A percentile compares a stretch with the other conserved stretches of the same genome.
Evolutionary conservation across 805 yeast species (phyloP).

Genomic region (Diddensiella santjacobensis): DNA sequence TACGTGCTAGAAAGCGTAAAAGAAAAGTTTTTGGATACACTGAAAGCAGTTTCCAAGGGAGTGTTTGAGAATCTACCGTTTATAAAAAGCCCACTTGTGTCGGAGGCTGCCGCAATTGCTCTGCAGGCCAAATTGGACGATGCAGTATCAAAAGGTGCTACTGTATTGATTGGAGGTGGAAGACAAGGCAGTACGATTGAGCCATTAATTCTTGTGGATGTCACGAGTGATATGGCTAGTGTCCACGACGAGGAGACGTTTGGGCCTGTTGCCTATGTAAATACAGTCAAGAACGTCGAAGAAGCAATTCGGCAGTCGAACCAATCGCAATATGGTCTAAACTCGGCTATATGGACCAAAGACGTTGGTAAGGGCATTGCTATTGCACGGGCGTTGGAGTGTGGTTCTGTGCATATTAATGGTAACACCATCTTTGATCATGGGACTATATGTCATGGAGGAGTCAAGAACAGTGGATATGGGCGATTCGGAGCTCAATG

Average conservation of each 20-base stretch:
- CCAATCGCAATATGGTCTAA: conserved; percentile 68
- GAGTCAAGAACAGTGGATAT: conserved; percentile 63
- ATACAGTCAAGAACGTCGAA: conserved; percentile 62
- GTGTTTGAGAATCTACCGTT: conserved; percentile 2
- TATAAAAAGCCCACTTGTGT: conserved; percentile 6
- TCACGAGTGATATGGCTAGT: conserved; percentile 44
- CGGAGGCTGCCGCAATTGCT: conserved; percentile 2
- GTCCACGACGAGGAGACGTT: conserved; percentile 74
- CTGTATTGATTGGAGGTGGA: conserved; percentile 67
- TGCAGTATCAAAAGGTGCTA: conserved; percentile 58
- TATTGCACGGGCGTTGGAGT: conserved; percentile 62
- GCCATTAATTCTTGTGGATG: conserved; percentile 55
- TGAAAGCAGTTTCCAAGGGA: conserved; percentile 25
- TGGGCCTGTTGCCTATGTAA: conserved; percentile 71
- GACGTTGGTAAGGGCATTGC: conserved; percentile 59
- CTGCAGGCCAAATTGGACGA: conserved; percentile 13
- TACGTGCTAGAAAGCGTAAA: conserved; percentile 67
- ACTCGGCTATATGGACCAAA: conserved; percentile 73
- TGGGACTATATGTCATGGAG: conserved; percentile 42
- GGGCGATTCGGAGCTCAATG: conserved; percentile 69
- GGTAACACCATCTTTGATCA: conserved; percentile 26
- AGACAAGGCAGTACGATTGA: conserved; percentile 48
- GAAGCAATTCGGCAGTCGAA: conserved; percentile 67
- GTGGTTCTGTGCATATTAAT: conserved; percentile 84
- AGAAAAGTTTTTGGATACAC: conserved; percentile 54